Conservation (phyloP, 2,329 filamentous ascomycete species). For the Leptographium lundbergii region DNA sequence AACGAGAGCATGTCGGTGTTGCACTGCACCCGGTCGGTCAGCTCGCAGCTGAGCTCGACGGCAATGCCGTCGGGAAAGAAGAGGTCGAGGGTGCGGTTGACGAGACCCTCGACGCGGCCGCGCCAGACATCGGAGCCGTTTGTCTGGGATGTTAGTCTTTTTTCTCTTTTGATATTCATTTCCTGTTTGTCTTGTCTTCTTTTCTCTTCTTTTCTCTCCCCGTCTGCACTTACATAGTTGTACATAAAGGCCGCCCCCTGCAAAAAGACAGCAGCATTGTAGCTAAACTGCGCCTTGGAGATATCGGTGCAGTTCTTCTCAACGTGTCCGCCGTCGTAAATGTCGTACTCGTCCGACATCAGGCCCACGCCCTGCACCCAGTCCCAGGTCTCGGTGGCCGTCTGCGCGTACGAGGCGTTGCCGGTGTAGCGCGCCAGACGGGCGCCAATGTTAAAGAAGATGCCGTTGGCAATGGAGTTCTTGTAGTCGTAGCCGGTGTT, state of each 20-base stretch:
- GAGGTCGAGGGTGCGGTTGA: constrained; percentile 32
- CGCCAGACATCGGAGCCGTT: constrained; percentile 41
- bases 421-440: constrained; percentile 60
- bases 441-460: constrained; percentile 40
- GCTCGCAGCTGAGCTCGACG: constrained; percentile 55
- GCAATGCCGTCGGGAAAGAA: constrained; percentile 48
- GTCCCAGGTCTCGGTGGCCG: constrained; percentile 63
- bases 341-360: constrained; percentile 40
- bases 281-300: constrained; percentile 15
- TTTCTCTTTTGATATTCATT: too few relatives aligned
- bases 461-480: constrained; percentile 37
- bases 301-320: constrained; percentile 44
- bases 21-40: constrained; percentile 33
- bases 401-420: constrained; percentile 63
- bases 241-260: constrained; percentile 15
- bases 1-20: constrained; percentile 60
- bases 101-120: constrained; percentile 38
- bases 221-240: constrained; percentile 23
- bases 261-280: constrained; percentile 11
- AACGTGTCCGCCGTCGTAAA: constrained; percentile 51
- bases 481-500: constrained; percentile 70
- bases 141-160: constrained; percentile 24
- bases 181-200: not conserved
- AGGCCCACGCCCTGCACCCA: constrained; percentile 49
- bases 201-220: not conserved